Conservation (phyloP, 768 basidiomycete genomes). For the Serpula lacrymans region DNA sequence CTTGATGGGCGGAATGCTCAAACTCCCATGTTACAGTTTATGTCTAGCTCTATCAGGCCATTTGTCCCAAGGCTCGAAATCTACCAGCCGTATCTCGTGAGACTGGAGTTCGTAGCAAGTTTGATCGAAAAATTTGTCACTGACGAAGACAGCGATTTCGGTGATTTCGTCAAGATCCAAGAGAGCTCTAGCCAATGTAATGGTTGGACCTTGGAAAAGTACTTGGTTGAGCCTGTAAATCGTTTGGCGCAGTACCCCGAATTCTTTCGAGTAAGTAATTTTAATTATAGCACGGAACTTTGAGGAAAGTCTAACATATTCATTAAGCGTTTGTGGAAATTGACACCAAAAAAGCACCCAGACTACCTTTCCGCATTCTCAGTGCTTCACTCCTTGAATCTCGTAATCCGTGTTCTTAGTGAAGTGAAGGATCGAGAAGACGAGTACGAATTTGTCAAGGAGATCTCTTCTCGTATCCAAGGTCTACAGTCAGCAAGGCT, state of each 20-base stretch:
- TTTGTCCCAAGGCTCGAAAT: slow-evolving; percentile 72
- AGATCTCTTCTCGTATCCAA: slow-evolving; percentile 53
- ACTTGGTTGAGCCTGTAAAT: slow-evolving; percentile 74
- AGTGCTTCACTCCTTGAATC: slow-evolving; percentile 61
- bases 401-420: slow-evolving; percentile 72
- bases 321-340: slow-evolving; percentile 60
- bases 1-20: slow-evolving; percentile 38
- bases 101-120: slow-evolving; percentile 57
- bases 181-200: slow-evolving; percentile 50
- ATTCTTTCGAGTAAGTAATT: slow-evolving; percentile 63
- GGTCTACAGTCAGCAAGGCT: slow-evolving; percentile 55
- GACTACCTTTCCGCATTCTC: slow-evolving; percentile 70
- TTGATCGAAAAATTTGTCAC: slow-evolving; percentile 47
- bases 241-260: slow-evolving; percentile 68
- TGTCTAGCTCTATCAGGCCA: slow-evolving; percentile 56
- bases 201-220: slow-evolving; percentile 61
- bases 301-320: slow-evolving; percentile 6
- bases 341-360: slow-evolving; percentile 66
- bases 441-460: slow-evolving; percentile 74
- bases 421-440: slow-evolving; percentile 87
- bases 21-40: slow-evolving; percentile 41
- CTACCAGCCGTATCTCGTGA: slow-evolving; percentile 83
- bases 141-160: slow-evolving; percentile 67
- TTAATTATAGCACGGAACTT: not conserved
- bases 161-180: slow-evolving; percentile 78